Base-by-base conservation (phyloP, 2,329 filamentous ascomycete genomes). In the Orbilia javanica region DNA sequence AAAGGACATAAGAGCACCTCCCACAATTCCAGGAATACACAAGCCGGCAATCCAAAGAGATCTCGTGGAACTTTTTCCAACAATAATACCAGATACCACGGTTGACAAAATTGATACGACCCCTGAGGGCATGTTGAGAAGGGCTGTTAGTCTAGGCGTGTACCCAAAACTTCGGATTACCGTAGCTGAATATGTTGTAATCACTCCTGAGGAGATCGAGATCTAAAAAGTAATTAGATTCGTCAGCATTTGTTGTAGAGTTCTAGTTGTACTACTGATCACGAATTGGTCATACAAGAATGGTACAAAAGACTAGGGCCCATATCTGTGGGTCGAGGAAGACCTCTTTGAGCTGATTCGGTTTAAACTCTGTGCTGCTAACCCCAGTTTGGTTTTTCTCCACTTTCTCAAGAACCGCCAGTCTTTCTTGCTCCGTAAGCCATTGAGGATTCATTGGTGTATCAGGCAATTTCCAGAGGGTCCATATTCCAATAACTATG, bases 351-450 rank as follows among this genome's bases (percentile, higher is more conserved):
- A 89, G 84, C 81, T 89, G 87, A 79, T 84, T 85, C 72, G 84
- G 82, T 22, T 87, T 87, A 82, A 89, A 89, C 77, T 86, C 86
- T 79, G 85, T 86, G 80, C 86, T 88, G 64, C 86, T 84, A 36
- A 89, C 86, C 39, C 88, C 88, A 4, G 88, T 89, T 83, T 89
- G 87, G 82, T 90, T 90, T 70, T 86, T 85, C 39, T 86, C 87
- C 48, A 89, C 86, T 64, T 88, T 86, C 82, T 87, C 87, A 36
- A 88, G 83, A 22, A 88, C 84, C 0, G 85, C 85, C 4, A 86
- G 84, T 78, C 84, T 84, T 79, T 87, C 85, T n/a, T 81, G 81
- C 44, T 84, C 82, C 0, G 81, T 84, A 18, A 86, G 77, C 82
- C 84, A 86, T 8, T 68, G 71, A 1, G 87, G 85, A 50, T 84